Base-by-base conservation (phyloP, 2,329 filamentous ascomycete genomes). In the Diaporthe ilicicola region DNA sequence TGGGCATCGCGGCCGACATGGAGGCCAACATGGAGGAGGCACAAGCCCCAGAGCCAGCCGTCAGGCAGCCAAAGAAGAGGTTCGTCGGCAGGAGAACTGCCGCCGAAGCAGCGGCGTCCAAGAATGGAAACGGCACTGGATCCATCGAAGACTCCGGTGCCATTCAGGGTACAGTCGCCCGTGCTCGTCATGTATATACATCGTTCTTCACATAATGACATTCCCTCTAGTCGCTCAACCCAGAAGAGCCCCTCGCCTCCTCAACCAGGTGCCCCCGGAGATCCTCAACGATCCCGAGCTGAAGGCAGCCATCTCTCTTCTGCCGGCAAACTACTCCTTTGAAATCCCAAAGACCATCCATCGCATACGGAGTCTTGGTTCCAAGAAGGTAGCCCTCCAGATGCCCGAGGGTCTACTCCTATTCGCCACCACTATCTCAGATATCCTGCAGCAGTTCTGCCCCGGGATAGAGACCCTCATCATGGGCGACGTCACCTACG, bases 401-500 rank as follows among this genome's bases (percentile, higher is more conserved):
- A 96, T 99, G 86, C 96, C 96, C 6, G 97, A 99, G 82, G 96
- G 96, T 1, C 88, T 99, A 1, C 89, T 99, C 34, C 86, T 99
- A 70, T 99, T 99, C 80, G 96, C 96, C 27, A 98, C 96, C 32
- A 99, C 96, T 44, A 95, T 99, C 75, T 97, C 96, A 4, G 96
- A 99, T 79, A 98, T 99, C 76, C 86, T 99, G 59, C 94, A 93
- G 0, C 93, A 95, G 79, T 99, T 99, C 84, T 99, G 96, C 78
- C 92, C 94, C 0, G 94, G 93, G 1, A 92, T 93, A 50, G 94
- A 97, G 80, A 98, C 95, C 2, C 86, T 98, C 67, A 99, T 99
- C 81, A 99, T 99, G 96, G 96, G 96, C 73, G 96, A 99, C 80
- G 96, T 99, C 53, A 99, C 96, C 1, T 99, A 99, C 80, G 96